Evolutionary conservation across 106 monocot species (phyloP).

Genomic region (Posidonia australis): DNA sequence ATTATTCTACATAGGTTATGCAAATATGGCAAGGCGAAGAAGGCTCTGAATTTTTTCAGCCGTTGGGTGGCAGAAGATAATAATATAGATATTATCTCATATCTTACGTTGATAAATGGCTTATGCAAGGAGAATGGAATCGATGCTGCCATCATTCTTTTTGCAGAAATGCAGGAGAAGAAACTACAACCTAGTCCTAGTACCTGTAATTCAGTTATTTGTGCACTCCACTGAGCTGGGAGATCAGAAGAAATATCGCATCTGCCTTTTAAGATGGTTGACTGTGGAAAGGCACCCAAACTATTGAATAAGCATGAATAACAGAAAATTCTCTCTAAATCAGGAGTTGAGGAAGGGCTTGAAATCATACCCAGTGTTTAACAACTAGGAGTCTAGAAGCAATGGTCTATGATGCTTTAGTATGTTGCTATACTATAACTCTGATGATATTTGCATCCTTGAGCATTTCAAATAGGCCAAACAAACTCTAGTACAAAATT

Average conservation of each 20-base stretch:
- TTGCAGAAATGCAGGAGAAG: conserved; percentile 54
- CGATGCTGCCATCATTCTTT: conserved; percentile 57
- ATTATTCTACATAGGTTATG: conserved; percentile 73
- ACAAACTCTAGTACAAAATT: conserved; percentile 49
- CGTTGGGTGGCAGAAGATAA: conserved; percentile 67
- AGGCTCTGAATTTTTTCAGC: conserved; percentile 72
- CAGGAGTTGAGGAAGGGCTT: conserved; percentile 6
- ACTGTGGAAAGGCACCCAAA: conserved; percentile 26
- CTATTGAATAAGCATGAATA: background rate
- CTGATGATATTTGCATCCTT: conserved; percentile 48
- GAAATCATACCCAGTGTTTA: no score
- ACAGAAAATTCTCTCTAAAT: conserved; percentile 9
- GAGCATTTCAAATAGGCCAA: conserved; percentile 92
- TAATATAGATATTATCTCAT: conserved; percentile 71
- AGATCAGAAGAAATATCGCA: conserved; percentile 55
- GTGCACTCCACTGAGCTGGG: conserved; percentile 54
- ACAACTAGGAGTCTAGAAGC: background rate
- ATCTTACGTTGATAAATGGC: conserved; percentile 58
- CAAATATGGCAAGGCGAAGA: conserved; percentile 48
- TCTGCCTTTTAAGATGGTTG: conserved; percentile 39
- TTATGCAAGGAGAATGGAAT: conserved; percentile 59
- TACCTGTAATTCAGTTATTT: conserved; percentile 50
- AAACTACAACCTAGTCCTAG: conserved; percentile 42
- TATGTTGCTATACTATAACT: conserved; percentile 34
- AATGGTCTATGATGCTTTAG: conserved; percentile 8